phyloP scores from a whole-genome alignment of 73 alveolate species.

The Tetrahymena malaccensis region DNA sequence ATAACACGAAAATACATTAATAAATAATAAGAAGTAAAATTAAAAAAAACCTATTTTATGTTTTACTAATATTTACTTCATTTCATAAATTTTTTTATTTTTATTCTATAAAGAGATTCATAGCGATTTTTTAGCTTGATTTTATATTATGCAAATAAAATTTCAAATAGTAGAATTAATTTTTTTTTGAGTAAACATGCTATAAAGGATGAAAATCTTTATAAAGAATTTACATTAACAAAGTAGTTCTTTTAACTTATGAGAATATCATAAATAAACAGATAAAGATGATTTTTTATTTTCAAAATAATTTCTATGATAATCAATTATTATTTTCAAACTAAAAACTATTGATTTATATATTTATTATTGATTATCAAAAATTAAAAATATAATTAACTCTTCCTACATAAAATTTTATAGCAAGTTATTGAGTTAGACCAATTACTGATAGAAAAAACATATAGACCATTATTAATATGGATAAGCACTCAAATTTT shows the following conservation, averaged over 20 bases:
- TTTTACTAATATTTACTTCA: background rate
- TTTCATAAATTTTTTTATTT: too few species aligned
- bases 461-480: background rate
- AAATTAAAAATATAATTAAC: background rate
- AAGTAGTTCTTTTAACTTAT: background rate
- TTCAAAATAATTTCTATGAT: background rate
- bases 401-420: background rate
- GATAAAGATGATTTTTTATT: background rate
- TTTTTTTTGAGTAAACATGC: background rate
- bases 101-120: too few species aligned
- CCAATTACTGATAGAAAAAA: background rate
- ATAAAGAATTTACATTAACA: too few species aligned
- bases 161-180: background rate
- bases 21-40: too few species aligned
- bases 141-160: too few species aligned
- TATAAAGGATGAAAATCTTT: background rate
- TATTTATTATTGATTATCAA: background rate
- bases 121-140: too few species aligned
- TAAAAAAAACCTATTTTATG: background rate
- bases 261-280: background rate
- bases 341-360: background rate
- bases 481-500: background rate
- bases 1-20: background rate
- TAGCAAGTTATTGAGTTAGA: background rate
- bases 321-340: background rate